Evolutionary conservation across 148 eudicot species (phyloP).

Genomic region (Nepenthes gracilis): DNA sequence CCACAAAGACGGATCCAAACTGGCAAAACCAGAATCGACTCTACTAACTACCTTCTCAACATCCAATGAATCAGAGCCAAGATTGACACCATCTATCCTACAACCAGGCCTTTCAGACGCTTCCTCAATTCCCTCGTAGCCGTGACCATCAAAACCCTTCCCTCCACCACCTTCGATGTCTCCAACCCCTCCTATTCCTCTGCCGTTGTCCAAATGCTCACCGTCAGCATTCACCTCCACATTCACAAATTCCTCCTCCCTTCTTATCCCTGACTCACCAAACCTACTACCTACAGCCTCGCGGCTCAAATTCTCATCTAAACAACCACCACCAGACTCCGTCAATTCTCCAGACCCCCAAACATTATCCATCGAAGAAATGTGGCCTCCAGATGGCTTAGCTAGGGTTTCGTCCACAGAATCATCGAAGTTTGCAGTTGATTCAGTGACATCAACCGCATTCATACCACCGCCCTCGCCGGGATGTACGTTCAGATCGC

Average conservation of each 20-base stretch:
- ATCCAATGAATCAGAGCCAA: no score
- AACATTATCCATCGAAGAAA: background rate
- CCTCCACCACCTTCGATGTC: no score
- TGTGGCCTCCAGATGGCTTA: background rate
- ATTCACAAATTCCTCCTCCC: background rate
- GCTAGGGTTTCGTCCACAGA: background rate
- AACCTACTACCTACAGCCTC: background rate
- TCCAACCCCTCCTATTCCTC: conserved; percentile 3
- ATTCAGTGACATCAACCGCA: no score
- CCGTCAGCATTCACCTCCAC: background rate
- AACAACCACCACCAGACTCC: background rate
- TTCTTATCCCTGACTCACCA: background rate
- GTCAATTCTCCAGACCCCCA: background rate
- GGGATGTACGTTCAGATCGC: no score
- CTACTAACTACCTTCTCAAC: no score
- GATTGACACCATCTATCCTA: no score
- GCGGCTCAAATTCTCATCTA: background rate
- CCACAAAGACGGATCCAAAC: background rate
- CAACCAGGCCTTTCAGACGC: no score
- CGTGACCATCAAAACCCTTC: no score
- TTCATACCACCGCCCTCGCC: no score
- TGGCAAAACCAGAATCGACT: no score
- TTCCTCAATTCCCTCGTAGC: no score
- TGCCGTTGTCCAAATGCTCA: background rate
- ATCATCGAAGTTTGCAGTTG: background rate